phyloP scores from a whole-genome alignment of 306 rosid species.

The Quercus parvula region DNA sequence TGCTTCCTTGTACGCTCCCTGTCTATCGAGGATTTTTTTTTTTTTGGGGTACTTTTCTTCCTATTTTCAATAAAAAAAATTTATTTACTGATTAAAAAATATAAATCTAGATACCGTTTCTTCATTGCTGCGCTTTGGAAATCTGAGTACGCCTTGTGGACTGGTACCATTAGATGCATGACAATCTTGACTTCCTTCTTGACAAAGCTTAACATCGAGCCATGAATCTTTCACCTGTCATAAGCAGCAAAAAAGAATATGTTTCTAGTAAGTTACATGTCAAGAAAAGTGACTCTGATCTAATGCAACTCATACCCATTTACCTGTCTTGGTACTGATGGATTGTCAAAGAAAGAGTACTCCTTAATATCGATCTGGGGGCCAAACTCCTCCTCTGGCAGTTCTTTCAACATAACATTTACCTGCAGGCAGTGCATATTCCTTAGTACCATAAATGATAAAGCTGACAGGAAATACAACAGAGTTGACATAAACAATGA shows the following conservation, averaged over 20 bases:
- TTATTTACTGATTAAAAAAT: too few species aligned
- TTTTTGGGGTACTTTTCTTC: too few species aligned
- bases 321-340: conserved; percentile 70
- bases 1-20: too few species aligned
- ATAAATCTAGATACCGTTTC: conserved; percentile 57
- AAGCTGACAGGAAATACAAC: background rate
- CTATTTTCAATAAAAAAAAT: too few species aligned
- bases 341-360: conserved; percentile 86
- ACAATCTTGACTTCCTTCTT: conserved; percentile 58
- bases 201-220: conserved; percentile 88
- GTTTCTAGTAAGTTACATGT: conserved; percentile 8
- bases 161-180: conserved; percentile 48
- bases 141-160: conserved; percentile 52
- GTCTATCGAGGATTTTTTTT: too few species aligned
- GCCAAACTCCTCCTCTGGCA: conserved; percentile 82
- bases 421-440: conserved; percentile 47
- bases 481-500: background rate
- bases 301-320: conserved; percentile 18
- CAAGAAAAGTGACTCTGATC: background rate
- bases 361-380: conserved; percentile 73
- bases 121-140: conserved; percentile 90
- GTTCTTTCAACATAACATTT: conserved; percentile 69
- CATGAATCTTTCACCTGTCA: conserved; percentile 80
- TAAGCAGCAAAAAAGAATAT: conserved; percentile 17
- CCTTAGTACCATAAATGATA: conserved; percentile 13